Evolutionary conservation across 768 basidiomycete genomes (phyloP).

Genomic region (Calocera cornea): DNA sequence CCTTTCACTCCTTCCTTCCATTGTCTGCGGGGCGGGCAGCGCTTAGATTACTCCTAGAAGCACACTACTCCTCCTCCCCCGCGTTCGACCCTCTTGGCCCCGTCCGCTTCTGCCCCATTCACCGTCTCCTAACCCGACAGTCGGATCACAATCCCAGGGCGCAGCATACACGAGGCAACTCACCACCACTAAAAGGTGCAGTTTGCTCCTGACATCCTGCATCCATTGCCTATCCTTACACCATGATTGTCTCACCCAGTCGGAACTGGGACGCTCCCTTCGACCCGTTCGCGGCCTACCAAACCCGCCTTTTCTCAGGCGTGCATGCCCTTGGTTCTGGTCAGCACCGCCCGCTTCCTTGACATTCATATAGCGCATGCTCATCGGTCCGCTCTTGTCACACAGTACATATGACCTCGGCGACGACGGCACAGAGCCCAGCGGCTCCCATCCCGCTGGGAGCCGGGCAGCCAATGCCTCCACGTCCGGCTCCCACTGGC

Average conservation of each 20-base stretch:
- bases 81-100: not conserved
- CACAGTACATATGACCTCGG: not conserved
- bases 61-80: not conserved
- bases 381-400: not conserved
- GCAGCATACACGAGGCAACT: slow-evolving; percentile 1
- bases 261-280: not conserved
- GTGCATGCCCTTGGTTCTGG: slow-evolving; percentile 3
- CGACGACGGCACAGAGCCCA: slow-evolving; percentile 2
- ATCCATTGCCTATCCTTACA: not conserved
- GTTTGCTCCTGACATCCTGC: not conserved
- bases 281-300: not conserved
- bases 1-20: not conserved
- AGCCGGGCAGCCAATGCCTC: not conserved
- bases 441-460: not conserved
- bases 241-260: not conserved
- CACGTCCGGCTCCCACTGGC: not conserved
- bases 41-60: slow-evolving; percentile 3
- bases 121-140: not conserved
- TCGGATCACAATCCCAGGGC: not conserved
- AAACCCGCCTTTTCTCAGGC: not conserved
- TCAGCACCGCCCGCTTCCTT: not conserved
- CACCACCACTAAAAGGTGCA: not conserved
- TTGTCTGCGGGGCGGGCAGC: slow-evolving; percentile 5
- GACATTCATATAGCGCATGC: not conserved
- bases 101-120: not conserved